These are phyloP conservation scores for Eremochloa ophiuroides DNA, from an alignment of 176 grass and related monocot genomes.

Conservation along the genomic window DNA sequence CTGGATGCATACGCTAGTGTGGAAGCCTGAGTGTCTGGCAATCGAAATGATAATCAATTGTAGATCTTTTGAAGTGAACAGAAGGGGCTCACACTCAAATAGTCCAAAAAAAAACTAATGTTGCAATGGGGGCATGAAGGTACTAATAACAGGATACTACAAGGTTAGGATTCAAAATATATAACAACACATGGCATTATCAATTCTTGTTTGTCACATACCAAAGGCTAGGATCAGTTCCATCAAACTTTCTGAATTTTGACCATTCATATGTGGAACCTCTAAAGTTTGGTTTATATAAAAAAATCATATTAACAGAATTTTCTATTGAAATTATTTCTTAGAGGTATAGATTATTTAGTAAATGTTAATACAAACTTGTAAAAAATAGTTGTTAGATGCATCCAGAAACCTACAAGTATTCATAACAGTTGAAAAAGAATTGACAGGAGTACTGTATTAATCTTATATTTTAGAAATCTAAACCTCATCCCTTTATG, in stretches of 20 bases:
- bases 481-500: background rate
- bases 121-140: background rate
- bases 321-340: background rate
- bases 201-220: background rate
- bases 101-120: background rate
- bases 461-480: conserved; percentile 10
- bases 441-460: background rate
- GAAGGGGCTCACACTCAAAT: background rate
- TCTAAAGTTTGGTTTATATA: background rate
- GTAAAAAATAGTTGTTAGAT: background rate
- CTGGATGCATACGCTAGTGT: conserved; percentile 36
- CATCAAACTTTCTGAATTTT: background rate
- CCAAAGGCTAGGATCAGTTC: background rate
- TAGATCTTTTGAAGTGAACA: conserved; percentile 6
- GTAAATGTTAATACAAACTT: background rate
- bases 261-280: background rate
- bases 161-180: conserved; percentile 22
- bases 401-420: background rate
- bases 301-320: background rate
- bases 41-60: conserved; percentile 16
- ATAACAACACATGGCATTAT: background rate
- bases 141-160: background rate
- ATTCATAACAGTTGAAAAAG: background rate
- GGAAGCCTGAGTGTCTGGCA: conserved; percentile 28
- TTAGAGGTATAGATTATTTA: background rate